Percentiles rank a stretch among this genome's conserved stretches.
These are phyloP conservation scores for Dactylellina parvicollis DNA, from an alignment of 2,329 filamentous ascomycete species.

Conservation along the genomic window DNA sequence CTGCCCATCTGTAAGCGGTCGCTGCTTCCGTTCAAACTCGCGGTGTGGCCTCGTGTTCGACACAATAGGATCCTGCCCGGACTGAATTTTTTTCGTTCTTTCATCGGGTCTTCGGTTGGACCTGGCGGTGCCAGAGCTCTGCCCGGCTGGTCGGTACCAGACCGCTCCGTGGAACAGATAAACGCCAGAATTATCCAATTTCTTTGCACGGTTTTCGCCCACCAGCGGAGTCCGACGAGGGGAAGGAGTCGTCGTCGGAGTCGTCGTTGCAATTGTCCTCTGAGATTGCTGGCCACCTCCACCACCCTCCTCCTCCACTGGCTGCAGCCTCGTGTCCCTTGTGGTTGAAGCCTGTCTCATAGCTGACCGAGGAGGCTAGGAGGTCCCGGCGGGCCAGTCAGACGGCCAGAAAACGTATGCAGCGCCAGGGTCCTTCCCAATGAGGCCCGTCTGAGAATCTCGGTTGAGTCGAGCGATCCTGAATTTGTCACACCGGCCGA, in stretches of 20 bases:
- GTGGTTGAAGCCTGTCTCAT: slow-evolving; percentile 23
- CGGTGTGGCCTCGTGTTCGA: slow-evolving; percentile 13
- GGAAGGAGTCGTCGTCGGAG: not conserved
- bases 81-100: slow-evolving; percentile 12
- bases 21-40: slow-evolving; percentile 21
- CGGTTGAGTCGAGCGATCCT: slow-evolving; percentile 25
- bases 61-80: slow-evolving; percentile 12
- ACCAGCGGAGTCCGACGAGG: slow-evolving; percentile 36
- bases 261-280: not conserved
- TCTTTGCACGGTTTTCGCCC: slow-evolving; percentile 7
- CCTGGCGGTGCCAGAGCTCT: slow-evolving; percentile 20
- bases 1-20: slow-evolving; percentile 9
- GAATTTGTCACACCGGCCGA: slow-evolving; percentile 39
- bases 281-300: not conserved
- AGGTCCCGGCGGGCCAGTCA: slow-evolving; percentile 22
- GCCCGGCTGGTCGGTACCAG: slow-evolving; percentile 29
- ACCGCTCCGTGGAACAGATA: slow-evolving; percentile 25
- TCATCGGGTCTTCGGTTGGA: slow-evolving; percentile 38
- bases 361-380: slow-evolving; percentile 25
- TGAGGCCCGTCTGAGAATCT: slow-evolving; percentile 23
- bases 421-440: slow-evolving; percentile 49
- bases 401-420: slow-evolving; percentile 27
- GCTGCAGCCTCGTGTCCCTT: slow-evolving; percentile 23
- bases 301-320: not conserved
- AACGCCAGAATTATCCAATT: slow-evolving; percentile 18